Evolutionary conservation across 2,329 filamentous ascomycete genomes (phyloP), one percentile per base, ranked within the genome.

Genomic region (Huntiella moniliformis): DNA sequence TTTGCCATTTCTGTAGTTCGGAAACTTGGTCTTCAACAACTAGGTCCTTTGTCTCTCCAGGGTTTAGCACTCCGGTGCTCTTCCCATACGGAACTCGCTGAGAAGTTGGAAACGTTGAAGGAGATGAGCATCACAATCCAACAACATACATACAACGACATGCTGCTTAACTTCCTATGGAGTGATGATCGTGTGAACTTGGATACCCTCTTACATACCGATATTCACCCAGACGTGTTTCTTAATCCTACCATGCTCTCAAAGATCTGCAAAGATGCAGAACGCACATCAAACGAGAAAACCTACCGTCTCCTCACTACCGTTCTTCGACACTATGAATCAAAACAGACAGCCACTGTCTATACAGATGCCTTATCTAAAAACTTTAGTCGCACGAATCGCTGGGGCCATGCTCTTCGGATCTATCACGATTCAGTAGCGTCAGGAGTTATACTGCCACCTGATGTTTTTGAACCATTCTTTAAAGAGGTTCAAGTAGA

Each of bases 1-100:
- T 72, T 79, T 52, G 74, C 84, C 18, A 74, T 92, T 46, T 72
- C 72, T 32, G 70, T 82, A 5, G 64, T 91, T 13, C 67, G 71
- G 47, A 74, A 81, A 54, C 71, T 93, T 44, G 82, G 82, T 2
- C 65, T 92, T 4, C 67, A 74, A 41, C 64, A 67, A 33, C 79
- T 94, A 51, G 86, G 86, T 0, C 79, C 85, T 0, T 63, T 80
- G 13, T 81, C 84, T 3, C 58, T 94, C 15, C 80, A 86, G 52
- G 79, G 87, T 39, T 74, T 94, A 58, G 83, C 78, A 3, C 59
- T 80, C 8, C 71, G 82, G 4, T 46, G 48, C 11, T 28, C 31
- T 31, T 46, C 48, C 6, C 18, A 36, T 18, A 16, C 37, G 32
- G 48, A 50, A 28, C 33, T 50, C 15, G 17, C 38, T 12, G 36